phyloP scores from a whole-genome alignment of 768 basidiomycete genomes.

The Trametes elegans region DNA sequence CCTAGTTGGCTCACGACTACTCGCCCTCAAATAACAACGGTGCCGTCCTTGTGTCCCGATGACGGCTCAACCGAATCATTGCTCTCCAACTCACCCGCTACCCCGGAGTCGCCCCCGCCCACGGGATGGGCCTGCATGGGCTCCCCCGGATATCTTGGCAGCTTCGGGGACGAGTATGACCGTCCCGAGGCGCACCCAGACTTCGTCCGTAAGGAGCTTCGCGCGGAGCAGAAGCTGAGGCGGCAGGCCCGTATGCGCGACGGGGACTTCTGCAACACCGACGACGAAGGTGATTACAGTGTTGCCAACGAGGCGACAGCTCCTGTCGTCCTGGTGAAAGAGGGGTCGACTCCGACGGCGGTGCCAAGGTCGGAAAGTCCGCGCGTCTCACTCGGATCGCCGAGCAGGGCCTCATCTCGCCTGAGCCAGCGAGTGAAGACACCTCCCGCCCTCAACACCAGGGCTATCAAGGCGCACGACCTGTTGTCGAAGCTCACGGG shows the following conservation, averaged over 20 bases:
- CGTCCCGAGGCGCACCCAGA: conserved; percentile 1
- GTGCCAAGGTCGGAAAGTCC: not conserved
- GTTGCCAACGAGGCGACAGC: not conserved
- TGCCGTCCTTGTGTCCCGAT: conserved; percentile 6
- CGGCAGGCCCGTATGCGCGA: conserved; percentile 12
- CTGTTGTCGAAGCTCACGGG: not conserved
- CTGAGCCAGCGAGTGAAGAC: conserved; percentile 11
- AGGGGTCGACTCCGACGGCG: not conserved
- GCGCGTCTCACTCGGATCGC: not conserved
- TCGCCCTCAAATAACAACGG: not conserved
- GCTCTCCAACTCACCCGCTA: not conserved
- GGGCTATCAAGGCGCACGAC: not conserved
- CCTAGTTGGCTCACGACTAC: not conserved
- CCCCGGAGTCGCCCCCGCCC: conserved; percentile 1
- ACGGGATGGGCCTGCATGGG: conserved; percentile 12
- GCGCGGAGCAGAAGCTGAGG: not conserved
- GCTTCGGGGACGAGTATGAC: conserved; percentile 10
- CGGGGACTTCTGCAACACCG: conserved; percentile 6
- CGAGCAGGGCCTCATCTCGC: not conserved
- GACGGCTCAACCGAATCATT: not conserved
- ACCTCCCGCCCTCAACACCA: conserved; percentile 6
- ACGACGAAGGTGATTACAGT: conserved; percentile 3
- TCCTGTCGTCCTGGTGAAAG: not conserved
- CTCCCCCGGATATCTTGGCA: not conserved
- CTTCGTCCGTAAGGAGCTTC: conserved; percentile 1